Percentiles rank a stretch among this genome's conserved stretches.
Evolutionary conservation across 106 monocot species (phyloP).

Genomic region (Agapanthus africanus): DNA sequence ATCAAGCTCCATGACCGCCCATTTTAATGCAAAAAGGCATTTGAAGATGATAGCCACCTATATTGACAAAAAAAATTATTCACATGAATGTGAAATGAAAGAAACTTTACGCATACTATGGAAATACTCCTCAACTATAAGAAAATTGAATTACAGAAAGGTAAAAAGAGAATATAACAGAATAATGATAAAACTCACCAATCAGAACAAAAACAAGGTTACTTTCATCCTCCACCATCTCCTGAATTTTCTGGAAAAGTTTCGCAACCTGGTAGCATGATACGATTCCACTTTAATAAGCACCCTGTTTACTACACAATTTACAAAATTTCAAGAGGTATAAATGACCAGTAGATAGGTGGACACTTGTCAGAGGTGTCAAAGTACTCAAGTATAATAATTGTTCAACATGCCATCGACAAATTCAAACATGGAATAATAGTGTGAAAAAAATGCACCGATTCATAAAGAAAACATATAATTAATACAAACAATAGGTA

Average conservation of each 20-base stretch:
- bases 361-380: too few species aligned
- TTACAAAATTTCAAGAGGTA: too few species aligned
- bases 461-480: not conserved
- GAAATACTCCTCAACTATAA: not conserved
- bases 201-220: conserved; percentile 95
- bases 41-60: not conserved
- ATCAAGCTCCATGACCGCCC: not conserved
- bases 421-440: not conserved
- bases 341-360: not conserved
- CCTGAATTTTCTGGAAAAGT: conserved; percentile 97
- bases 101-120: not conserved
- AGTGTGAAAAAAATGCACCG: not conserved
- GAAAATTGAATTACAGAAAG: not conserved
- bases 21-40: not conserved
- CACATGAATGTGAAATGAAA: not conserved
- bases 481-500: too few species aligned
- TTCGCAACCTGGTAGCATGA: conserved; percentile 62
- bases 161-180: not conserved
- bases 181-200: conserved; percentile 35
- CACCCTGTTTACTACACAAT: too few species aligned
- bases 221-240: conserved; percentile 98
- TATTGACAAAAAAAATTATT: not conserved
- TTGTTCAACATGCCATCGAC: not conserved
- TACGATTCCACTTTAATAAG: conserved; percentile 2
- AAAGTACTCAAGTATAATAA: not conserved